Evolutionary conservation across 148 eudicot species (phyloP), one percentile per base, ranked within the genome.

Genomic region (Amaranthus palmeri): DNA sequence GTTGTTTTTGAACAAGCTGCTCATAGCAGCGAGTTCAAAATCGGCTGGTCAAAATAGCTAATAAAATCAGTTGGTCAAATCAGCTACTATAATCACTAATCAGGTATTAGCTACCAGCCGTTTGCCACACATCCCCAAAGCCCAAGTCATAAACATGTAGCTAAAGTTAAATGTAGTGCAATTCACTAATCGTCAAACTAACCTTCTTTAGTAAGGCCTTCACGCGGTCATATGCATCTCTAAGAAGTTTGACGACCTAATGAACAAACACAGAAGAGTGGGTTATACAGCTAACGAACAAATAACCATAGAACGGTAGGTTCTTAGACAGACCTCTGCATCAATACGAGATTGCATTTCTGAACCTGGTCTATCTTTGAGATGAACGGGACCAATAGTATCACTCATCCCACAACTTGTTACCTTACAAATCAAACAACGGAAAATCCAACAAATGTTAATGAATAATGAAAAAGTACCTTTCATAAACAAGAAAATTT

Each of bases 301-400:
- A 54, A 42, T 7, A 10, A 61, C 49, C 44, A 47, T 17, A 59
- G 61, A n/a, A 59, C 50, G 65, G 68, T 46, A 67, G 65, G 65
- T 72, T 54, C 54, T 54, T 18, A 79, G 58, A 63, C 84, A 77
- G 77, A 92, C 96, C 82, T 93, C 98, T 58, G 90, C 90, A 75
- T 95, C 98, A 64, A 95, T 75, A 69, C 98, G 91, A 4, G 97
- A 88, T 67, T 95, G 98, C 96, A 95, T 95, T 78, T 89, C 97
- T n/a, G 96, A 84, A 70, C 97, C 92, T 36, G 96, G 88, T 79
- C 84, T 81, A 78, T 88, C 96, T 82, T 88, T 93, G 68, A 90
- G 70, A 81, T 93, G 96, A 77, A 93, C 80, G 60, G 96, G 98
- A 43, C 98, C 98, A 13, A 93, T 85, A 70, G 81, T 70, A 77